These are phyloP conservation scores for Arachis stenosperma DNA, from an alignment of 306 rosid genomes.

Conservation along the genomic window DNA sequence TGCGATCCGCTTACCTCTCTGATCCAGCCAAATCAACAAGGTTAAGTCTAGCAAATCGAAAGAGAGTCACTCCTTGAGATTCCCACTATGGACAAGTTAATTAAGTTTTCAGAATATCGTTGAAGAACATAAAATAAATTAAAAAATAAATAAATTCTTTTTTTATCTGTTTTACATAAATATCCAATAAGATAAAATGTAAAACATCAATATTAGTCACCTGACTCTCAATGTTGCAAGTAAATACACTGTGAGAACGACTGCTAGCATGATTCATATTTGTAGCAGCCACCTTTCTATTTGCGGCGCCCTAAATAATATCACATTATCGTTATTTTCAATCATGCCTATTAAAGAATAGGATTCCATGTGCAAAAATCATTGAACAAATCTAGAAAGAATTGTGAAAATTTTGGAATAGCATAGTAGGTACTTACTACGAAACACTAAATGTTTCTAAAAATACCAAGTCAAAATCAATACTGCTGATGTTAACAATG, in stretches of 20 bases:
- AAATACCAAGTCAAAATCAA: not conserved
- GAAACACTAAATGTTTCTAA: not conserved
- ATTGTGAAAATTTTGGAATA: not conserved
- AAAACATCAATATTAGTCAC: constrained; percentile 47
- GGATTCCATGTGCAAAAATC: constrained; percentile 22
- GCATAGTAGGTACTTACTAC: constrained; percentile 7
- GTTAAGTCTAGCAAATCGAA: constrained; percentile 92
- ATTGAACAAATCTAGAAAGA: not conserved
- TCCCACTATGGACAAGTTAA: constrained; percentile 75
- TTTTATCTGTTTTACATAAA: constrained; percentile 10
- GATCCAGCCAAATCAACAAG: constrained; percentile 99
- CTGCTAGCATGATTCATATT: constrained; percentile 98
- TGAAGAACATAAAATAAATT: constrained; percentile 17
- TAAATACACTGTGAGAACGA: constrained; percentile 97
- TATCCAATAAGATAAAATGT: not conserved
- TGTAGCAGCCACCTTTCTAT: constrained; percentile 96
- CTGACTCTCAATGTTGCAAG: constrained; percentile 93
- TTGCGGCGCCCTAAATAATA: constrained; percentile 73
- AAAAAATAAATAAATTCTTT: constrained; percentile 1
- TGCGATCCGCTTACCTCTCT: constrained; percentile 69
- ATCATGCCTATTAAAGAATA: constrained; percentile 32
- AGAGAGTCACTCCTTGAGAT: constrained; percentile 93
- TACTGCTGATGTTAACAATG: constrained; percentile 11
- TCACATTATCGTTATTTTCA: constrained; percentile 16
- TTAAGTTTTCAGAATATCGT: constrained; percentile 24